A percentile compares a stretch with the other conserved stretches of the same genome.
phyloP scores from a whole-genome alignment of 306 rosid genomes.

The Glycine tomentella region DNA sequence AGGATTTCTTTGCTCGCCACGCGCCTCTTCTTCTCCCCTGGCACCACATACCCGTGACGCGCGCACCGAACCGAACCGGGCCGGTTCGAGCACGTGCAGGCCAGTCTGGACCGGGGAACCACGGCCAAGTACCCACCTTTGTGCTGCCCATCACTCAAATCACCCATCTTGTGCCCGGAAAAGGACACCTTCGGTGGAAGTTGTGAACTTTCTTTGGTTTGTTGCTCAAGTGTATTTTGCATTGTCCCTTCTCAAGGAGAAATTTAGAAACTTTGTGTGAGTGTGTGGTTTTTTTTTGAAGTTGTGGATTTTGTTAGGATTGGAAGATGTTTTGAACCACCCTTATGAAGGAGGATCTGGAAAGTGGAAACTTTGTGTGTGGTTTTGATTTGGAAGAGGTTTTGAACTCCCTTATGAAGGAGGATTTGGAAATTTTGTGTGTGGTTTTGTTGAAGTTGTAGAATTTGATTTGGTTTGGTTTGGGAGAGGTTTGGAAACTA shows the following conservation, averaged over 20 bases:
- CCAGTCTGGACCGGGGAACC: constrained; percentile 52
- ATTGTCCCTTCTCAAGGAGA: constrained; percentile 22
- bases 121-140: constrained; percentile 35
- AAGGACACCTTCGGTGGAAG: constrained; percentile 39
- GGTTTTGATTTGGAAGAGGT: neutral
- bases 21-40: constrained; percentile 62
- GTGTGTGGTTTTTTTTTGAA: neutral
- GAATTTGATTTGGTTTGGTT: neutral
- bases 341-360: neutral
- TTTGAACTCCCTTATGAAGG: neutral
- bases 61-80: constrained; percentile 64
- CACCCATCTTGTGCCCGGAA: constrained; percentile 6
- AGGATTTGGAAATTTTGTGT: neutral
- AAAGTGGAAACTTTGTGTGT: neutral
- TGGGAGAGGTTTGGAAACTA: neutral
- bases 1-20: constrained; percentile 68
- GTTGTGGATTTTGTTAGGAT: neutral
- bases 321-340: too few relatives aligned
- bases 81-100: constrained; percentile 59
- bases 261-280: neutral
- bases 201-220: constrained; percentile 36
- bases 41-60: constrained; percentile 60
- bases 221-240: constrained; percentile 44
- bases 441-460: neutral
- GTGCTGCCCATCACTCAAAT: constrained; percentile 35